These are phyloP conservation scores for Ophiocordyceps unilateralis DNA, from an alignment of 2,329 filamentous ascomycete species.

Conservation along the genomic window DNA sequence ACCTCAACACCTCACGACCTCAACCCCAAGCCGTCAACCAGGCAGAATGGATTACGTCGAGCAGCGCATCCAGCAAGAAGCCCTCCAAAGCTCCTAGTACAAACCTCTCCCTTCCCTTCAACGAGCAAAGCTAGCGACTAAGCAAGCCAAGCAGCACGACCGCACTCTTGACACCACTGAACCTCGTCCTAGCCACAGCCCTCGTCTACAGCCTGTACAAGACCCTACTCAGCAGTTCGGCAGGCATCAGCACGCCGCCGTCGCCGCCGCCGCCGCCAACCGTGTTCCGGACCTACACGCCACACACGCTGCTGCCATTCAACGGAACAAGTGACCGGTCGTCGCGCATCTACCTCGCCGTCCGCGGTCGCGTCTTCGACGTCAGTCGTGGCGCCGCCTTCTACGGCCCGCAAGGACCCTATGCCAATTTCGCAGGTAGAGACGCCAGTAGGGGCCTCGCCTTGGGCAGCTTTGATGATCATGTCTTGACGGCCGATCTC, in stretches of 20 bases:
- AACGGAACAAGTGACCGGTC: conserved; percentile 62
- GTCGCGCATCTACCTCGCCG: conserved; percentile 72
- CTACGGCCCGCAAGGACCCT: conserved; percentile 89
- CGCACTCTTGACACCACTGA: conserved; percentile 41
- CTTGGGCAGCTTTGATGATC: conserved; percentile 81
- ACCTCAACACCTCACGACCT: neutral
- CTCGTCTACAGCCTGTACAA: conserved; percentile 42
- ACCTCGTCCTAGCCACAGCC: conserved; percentile 38
- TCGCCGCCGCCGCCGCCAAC: conserved; percentile 36
- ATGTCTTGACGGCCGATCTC: conserved; percentile 86
- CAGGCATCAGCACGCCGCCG: too few species aligned
- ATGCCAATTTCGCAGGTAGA: conserved; percentile 87
- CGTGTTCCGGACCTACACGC: conserved; percentile 56
- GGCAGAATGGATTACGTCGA: conserved; percentile 38
- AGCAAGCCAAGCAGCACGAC: conserved; percentile 11
- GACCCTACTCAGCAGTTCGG: conserved; percentile 29
- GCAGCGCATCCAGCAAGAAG: conserved; percentile 36
- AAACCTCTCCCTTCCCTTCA: too few species aligned
- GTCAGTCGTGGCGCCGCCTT: conserved; percentile 77
- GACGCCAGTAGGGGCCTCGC: conserved; percentile 82
- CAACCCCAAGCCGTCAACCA: neutral
- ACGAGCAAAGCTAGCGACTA: conserved; percentile 8
- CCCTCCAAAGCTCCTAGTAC: conserved; percentile 11
- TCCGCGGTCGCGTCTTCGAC: conserved; percentile 82
- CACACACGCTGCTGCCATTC: conserved; percentile 66